Conservation (phyloP, 495 filamentous ascomycete genomes). For the Penicillium turbatum region DNA sequence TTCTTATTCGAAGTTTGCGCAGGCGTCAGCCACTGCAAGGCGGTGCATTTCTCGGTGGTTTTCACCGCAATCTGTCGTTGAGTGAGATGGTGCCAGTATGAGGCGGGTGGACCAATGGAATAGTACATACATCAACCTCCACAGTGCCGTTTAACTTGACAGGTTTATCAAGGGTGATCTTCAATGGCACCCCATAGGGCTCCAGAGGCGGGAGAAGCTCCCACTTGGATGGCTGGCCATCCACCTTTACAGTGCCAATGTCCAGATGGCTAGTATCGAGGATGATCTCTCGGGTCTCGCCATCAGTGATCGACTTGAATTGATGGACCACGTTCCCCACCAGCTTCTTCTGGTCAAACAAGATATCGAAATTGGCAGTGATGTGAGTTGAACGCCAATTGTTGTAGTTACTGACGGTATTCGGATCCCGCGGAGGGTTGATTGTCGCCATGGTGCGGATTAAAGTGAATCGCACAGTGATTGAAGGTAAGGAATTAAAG, state of each 20-base stretch:
- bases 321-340: conserved; percentile 69
- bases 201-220: conserved; percentile 61
- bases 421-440: conserved; percentile 65
- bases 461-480: conserved; percentile 2
- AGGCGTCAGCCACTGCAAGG: conserved; percentile 87
- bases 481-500: not conserved
- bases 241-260: conserved; percentile 61
- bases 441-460: conserved; percentile 45
- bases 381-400: conserved; percentile 78
- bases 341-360: conserved; percentile 72
- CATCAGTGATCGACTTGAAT: conserved; percentile 66
- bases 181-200: conserved; percentile 76
- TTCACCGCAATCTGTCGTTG: conserved; percentile 47
- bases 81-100: not conserved
- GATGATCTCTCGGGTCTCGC: conserved; percentile 66
- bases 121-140: conserved; percentile 51
- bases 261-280: conserved; percentile 82
- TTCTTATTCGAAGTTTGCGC: conserved; percentile 90
- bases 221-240: conserved; percentile 61
- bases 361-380: conserved; percentile 69
- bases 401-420: conserved; percentile 87
- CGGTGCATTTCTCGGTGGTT: conserved; percentile 85
- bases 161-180: conserved; percentile 61
- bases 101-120: not conserved
- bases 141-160: conserved; percentile 58